phyloP scores from a whole-genome alignment of 139 green algal genomes.

The Chlorella sp. region DNA sequence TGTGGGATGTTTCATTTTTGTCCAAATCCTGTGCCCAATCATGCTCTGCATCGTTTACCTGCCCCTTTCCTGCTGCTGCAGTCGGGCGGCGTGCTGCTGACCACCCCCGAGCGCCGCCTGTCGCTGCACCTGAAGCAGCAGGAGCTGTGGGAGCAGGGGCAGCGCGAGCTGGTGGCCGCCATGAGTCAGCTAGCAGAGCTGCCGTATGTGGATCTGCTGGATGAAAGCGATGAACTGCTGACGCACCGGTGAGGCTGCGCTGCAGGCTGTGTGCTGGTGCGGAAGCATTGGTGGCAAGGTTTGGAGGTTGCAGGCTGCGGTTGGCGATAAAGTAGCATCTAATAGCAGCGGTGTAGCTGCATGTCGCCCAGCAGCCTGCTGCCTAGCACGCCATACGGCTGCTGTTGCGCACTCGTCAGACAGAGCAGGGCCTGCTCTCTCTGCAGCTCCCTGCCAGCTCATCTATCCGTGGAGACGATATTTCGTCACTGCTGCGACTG shows the following conservation, averaged over 20 bases:
- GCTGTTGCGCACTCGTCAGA: too few species aligned
- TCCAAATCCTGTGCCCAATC: too few species aligned
- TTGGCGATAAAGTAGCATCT: neutral
- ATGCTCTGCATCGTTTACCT: too few species aligned
- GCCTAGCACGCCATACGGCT: neutral
- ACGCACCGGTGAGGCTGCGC: slow-evolving; percentile 53
- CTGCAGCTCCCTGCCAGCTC: too few species aligned
- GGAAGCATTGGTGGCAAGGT: neutral
- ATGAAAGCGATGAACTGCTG: slow-evolving; percentile 76
- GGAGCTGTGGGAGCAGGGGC: slow-evolving; percentile 47
- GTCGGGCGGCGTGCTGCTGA: slow-evolving; percentile 61
- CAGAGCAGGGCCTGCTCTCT: too few species aligned
- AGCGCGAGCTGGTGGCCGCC: neutral
- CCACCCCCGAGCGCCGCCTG: slow-evolving; percentile 59
- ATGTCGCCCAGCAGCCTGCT: neutral
- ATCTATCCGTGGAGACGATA: too few species aligned
- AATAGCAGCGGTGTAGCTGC: neutral
- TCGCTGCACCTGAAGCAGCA: slow-evolving; percentile 65
- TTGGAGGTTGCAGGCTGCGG: neutral
- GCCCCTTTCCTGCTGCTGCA: neutral
- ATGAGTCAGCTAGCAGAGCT: slow-evolving; percentile 40
- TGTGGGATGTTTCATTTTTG: too few species aligned
- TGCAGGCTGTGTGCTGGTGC: neutral
- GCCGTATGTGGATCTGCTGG: slow-evolving; percentile 65
- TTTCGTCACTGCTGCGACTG: too few species aligned